phyloP scores from a whole-genome alignment of 768 basidiomycete species.

The Cystofilobasidium bisporidii region DNA sequence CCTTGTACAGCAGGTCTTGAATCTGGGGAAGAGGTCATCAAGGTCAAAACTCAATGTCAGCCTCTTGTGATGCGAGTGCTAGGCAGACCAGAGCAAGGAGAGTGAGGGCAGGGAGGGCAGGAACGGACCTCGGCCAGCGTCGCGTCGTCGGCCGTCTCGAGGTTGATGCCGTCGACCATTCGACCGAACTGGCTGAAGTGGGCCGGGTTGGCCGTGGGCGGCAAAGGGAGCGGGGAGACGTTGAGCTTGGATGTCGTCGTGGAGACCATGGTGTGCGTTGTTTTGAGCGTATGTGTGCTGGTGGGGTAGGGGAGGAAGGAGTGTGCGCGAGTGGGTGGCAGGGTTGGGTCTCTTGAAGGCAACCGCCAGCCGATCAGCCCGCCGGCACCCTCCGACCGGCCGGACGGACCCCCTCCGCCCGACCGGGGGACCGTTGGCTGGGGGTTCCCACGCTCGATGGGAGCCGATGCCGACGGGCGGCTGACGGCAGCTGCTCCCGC shows the following conservation, averaged over 20 bases:
- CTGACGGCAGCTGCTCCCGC: no score
- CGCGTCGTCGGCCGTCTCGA: constrained; percentile 49
- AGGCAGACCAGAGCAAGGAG: no score
- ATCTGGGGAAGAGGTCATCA: constrained; percentile 47
- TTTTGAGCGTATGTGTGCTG: neutral
- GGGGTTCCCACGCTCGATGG: no score
- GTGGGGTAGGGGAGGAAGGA: neutral
- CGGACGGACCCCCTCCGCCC: no score
- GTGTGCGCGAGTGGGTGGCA: no score
- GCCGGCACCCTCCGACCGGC: no score
- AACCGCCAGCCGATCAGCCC: no score
- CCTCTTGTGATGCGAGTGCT: neutral
- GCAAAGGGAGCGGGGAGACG: constrained; percentile 52
- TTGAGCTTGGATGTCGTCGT: neutral
- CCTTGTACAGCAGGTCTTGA: constrained; percentile 65
- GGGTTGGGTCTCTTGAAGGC: no score
- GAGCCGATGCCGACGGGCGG: no score
- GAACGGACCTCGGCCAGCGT: constrained; percentile 43
- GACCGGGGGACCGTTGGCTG: no score
- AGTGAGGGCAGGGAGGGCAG: neutral
- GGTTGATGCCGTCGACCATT: constrained; percentile 64
- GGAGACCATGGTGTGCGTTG: neutral
- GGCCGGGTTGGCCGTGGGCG: constrained; percentile 58
- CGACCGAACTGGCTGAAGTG: constrained; percentile 65
- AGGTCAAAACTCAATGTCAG: neutral